Base-by-base conservation (phyloP, 1,284 basidiomycete species). In the Rhodotorula mucilaginosa region DNA sequence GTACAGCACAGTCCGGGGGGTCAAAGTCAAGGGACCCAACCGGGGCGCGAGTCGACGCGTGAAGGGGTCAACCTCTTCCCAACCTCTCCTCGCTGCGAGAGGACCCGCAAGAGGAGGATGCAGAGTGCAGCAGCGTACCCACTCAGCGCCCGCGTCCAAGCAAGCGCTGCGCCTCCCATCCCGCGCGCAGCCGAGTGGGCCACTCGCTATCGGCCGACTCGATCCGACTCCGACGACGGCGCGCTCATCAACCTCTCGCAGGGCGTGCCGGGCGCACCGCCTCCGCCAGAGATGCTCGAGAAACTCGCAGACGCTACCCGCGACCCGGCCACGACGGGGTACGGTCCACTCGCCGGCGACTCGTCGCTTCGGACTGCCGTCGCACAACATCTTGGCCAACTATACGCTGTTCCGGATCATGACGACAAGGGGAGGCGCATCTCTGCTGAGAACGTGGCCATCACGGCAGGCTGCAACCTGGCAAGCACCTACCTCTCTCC, bases 151-250 rank as follows among this genome's bases (percentile, higher is more conserved):
- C 34, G 23, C 57, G 58, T 74, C 12, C 15, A 4, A 4, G 46
- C 7, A 8, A 65, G 68, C 15, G 56, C 65, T 7, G 62, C 73
- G 0, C 73, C 73, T 1, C 73, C 73, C 2, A 90, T 92, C 66
- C 88, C 89, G 0, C 84, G 85, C 64, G 90, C 89, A 19, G 86
- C 87, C 71, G 83, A 84, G 80, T 92, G 90, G 90, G 87, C 84
- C 0, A 7, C 54, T 2, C 26, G 16, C n/a, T 56, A 29, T 26
- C 77, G 79, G 12, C 76, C 80, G 13, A 90, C 88, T 81, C 46
- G 8, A 8, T 34, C 64, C 23, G 26, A 80, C 79, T 18, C 80
- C 0, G 18, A 72, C 21, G 52, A 69, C 10, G 61, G 68, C 2
- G 88, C 87, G 0, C 81, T 92, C 0, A 83, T 92, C 12, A 88